Base-by-base conservation (phyloP, 73 alveolate species). In the Paramecium caudatum region DNA sequence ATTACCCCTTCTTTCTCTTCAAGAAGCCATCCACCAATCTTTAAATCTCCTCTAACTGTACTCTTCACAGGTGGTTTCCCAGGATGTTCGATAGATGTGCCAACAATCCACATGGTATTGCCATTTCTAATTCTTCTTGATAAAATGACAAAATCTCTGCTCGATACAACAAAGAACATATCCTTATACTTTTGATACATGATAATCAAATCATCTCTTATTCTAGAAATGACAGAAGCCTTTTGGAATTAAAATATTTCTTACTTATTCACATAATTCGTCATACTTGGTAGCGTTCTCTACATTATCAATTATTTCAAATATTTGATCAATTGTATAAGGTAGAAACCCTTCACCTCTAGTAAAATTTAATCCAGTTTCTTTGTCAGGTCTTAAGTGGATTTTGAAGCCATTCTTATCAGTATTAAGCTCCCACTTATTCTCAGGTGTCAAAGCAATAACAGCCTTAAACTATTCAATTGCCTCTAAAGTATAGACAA, bases 1-100 rank as follows among this genome's bases (percentile, higher is more conserved):
- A 65, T 65, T 65, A 65, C 83, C 34, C 83, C 83, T 36, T 65
- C 83, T n/a, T 65, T 65, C 15, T 65, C 83, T 33, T 65, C 83
- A 4, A 65, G 39, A 25, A 65, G 17, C 83, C 83, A 65, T 10
- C 83, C 83, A 16, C 83, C 83, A 3, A 65, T 4, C 34, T 65
- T 65, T 12, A 65, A 36, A 25, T 65, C 83, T 3, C 83, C 83
- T 36, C 49, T 65, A 33, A 65, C 83, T 16, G 32, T 36, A 13
- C 37, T 23, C 25, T 50, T 50, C 13, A n/a, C 78, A 3, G 37
- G 37, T 50, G 78, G 41, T 5, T 10, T 50, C 19, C 15, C 15
- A 3, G 61, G 27, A 13, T 13, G 19, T 17, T 50, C 78, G 19
- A 65, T 65, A 3, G 83, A 65, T 65, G 27, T 33, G 10, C 83